Evolutionary conservation across 495 filamentous ascomycete genomes (phyloP), one percentile per base, ranked within the genome.

Genomic region (Talaromyces wortmannii): DNA sequence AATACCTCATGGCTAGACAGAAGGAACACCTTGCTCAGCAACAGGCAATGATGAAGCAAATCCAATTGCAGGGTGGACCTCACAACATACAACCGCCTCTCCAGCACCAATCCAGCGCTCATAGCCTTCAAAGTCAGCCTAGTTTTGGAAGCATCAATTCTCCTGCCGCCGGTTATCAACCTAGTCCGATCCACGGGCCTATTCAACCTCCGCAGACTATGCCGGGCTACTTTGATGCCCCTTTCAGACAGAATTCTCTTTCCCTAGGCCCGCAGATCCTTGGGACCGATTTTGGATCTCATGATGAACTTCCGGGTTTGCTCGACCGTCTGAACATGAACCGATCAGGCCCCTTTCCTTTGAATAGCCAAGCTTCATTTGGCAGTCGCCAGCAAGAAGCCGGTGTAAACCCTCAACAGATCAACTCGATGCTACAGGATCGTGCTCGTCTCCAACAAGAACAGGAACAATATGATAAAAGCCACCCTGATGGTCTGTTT

Each of bases 111-210:
- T 89, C 87, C 1, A 97, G 92, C 63, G 88, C 88, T 5, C 92
- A 97, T 57, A 97, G 94, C 61, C 77, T 98, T 53, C 94, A 97
- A 61, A 96, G 91, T 63, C 92, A 97, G 67, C 91, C 92, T 10
- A 96, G 92, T 68, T 95, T 91, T 61, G 88, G 91, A 23, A 95
- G 87, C 70, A 94, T 96, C 47, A 84, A 90, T 1, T 92, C 90
- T n/a, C 91, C 91, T 5, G 81, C 83, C 55, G 85, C 80, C 6
- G 85, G 80, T 6, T 87, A 82, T 66, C 84, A 87, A 61, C 81
- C 83, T 15, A 89, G 90, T 61, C 84, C 88, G 1, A 83, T 83
- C 36, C 89, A 92, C 63, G 79, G 77, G 15, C 85, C 88, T 3
- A 74, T 88, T 33, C 83, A 81, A 48, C 71, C 72, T 44, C 73